A percentile compares a stretch with the other conserved stretches of the same genome.
These are phyloP conservation scores for Ophiostoma perfectum DNA, from an alignment of 2,329 filamentous ascomycete genomes.

Conservation along the genomic window DNA sequence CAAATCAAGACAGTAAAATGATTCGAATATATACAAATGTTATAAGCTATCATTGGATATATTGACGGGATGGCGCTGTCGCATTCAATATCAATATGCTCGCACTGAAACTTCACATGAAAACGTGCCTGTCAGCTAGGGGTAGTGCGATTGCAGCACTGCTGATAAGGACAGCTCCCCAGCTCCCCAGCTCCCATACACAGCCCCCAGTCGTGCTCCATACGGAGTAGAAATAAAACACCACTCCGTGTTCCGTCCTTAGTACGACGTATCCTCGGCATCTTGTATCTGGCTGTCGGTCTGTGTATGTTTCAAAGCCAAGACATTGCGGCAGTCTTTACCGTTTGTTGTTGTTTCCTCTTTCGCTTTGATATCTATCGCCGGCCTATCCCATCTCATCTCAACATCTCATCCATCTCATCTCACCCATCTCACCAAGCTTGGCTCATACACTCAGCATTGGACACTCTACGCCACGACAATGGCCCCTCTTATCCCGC, in stretches of 20 bases:
- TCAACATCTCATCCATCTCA: neutral
- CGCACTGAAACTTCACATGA: neutral
- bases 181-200: neutral
- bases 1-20: neutral
- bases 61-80: neutral
- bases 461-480: neutral
- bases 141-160: neutral
- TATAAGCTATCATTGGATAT: neutral
- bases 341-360: neutral
- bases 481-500: slow-evolving; percentile 36
- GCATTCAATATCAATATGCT: neutral
- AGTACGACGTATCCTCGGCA: neutral
- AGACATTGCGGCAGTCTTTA: neutral
- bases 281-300: neutral
- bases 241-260: slow-evolving; percentile 9
- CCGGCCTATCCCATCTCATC: too few relatives aligned
- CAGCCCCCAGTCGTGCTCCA: slow-evolving; percentile 8
- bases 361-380: neutral
- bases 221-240: neutral
- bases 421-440: neutral
- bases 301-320: slow-evolving; percentile 10
- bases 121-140: neutral
- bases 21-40: neutral
- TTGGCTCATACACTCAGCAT: neutral
- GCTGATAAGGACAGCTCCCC: neutral